Evolutionary conservation across 257 asterid species (phyloP), one percentile per base, ranked within the genome.

Genomic region (Jaltomata sinuosa): DNA sequence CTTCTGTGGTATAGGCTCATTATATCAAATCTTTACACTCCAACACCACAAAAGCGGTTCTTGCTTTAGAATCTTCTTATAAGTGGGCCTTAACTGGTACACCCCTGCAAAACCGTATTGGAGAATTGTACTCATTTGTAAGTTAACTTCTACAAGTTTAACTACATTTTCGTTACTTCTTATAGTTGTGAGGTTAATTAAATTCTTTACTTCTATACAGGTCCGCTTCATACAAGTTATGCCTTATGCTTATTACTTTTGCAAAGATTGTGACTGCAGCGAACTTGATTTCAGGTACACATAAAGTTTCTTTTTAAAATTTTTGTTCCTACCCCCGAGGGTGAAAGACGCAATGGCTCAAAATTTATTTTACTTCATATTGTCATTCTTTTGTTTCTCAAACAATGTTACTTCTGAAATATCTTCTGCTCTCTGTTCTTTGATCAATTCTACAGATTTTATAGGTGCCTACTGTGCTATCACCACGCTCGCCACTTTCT

Each of bases 1-100:
- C 64, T 62, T 76, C 59, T 57, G 22, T 81, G 67, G 19, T 67
- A 55, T 90, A 95, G 99, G 99, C 97, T 72, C 98, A 95, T 88
- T 91, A 91, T 87, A 47, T 47, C 52, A 47, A 12, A 47, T 12
- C 7, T 38, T 89, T 97, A 67, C 92, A 91, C 81, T 85, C 91
- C 90, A 95, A 92, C 85, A 94, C 95, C 11, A 89, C 97, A 71
- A 94, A 86, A 91, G 97, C 99, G 40, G 88, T 95, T 85, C 90
- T 95, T 90, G 90, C 93, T 86, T 88, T 94, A 62, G 89, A 89
- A 84, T 95, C 99, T 90, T 87, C 89, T 36, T 95, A 91, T 87
- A 94, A 91, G 86, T 94, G 99, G 98, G 97, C 98, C 79, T 89
- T 95, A 85, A 94, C 97, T 93, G 99, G 99, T 85, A 94, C 97